These are phyloP conservation scores for Neofusicoccum umdonicola DNA, from an alignment of 2,329 filamentous ascomycete species.

Conservation along the genomic window DNA sequence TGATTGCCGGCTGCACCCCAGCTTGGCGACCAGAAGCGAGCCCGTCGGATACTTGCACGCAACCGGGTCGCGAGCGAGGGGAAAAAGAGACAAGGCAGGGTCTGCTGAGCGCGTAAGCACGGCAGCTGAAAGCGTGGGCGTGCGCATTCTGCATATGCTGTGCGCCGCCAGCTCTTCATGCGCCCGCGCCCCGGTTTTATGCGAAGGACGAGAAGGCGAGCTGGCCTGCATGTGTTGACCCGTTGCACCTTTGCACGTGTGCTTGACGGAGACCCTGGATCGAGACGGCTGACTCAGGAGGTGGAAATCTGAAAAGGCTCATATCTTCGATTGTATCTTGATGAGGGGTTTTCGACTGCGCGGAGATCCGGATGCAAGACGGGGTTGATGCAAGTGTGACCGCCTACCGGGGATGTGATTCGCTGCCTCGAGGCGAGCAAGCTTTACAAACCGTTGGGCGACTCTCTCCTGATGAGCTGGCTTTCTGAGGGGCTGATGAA, in stretches of 20 bases:
- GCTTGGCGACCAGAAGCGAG: background rate
- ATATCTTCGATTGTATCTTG: background rate
- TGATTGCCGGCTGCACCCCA: background rate
- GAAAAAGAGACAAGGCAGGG: background rate
- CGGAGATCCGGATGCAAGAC: slow-evolving; percentile 9
- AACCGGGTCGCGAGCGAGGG: background rate
- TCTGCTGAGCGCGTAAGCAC: background rate
- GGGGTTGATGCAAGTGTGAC: background rate
- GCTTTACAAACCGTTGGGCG: background rate
- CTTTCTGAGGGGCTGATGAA: background rate
- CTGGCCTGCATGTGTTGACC: no score
- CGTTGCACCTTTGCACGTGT: background rate
- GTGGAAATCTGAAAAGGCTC: background rate
- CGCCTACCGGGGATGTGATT: background rate
- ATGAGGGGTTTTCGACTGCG: background rate
- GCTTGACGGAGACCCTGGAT: background rate
- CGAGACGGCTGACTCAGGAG: background rate
- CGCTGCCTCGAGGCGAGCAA: background rate
- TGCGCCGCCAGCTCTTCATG: slow-evolving; percentile 2
- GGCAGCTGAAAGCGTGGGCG: background rate
- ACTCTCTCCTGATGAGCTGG: slow-evolving; percentile 1
- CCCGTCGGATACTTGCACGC: background rate
- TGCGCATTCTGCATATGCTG: slow-evolving; percentile 2
- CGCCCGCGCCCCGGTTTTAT: background rate
- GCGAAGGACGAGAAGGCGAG: background rate